Evolutionary conservation across 306 rosid genomes (phyloP).

Genomic region (Betula pendula): DNA sequence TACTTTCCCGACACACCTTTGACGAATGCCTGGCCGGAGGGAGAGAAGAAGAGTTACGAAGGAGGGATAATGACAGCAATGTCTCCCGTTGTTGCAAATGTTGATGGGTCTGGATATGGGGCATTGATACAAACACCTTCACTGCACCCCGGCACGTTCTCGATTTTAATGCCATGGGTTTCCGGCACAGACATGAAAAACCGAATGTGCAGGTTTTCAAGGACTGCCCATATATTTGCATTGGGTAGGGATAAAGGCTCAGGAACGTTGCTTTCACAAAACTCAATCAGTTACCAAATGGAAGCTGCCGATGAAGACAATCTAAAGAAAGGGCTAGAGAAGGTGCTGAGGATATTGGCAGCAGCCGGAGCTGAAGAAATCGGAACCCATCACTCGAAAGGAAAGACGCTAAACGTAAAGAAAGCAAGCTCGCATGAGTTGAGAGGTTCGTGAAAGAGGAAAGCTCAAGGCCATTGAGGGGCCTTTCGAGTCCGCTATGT

Average conservation of each 20-base stretch:
- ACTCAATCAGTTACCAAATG: slow-evolving; percentile 45
- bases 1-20: slow-evolving; percentile 58
- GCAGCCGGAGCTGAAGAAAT: slow-evolving; percentile 92
- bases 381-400: slow-evolving; percentile 66
- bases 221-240: slow-evolving; percentile 80
- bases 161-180: slow-evolving; percentile 77
- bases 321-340: slow-evolving; percentile 61
- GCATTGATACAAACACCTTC: slow-evolving; percentile 84
- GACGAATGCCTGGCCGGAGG: slow-evolving; percentile 52
- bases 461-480: slow-evolving; percentile 58
- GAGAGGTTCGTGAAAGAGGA: slow-evolving; percentile 76
- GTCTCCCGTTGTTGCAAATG: slow-evolving; percentile 61
- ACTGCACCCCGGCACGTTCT: slow-evolving; percentile 83
- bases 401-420: slow-evolving; percentile 59
- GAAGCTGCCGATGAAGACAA: slow-evolving; percentile 46
- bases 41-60: slow-evolving; percentile 68
- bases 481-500: slow-evolving; percentile 51
- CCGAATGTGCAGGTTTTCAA: slow-evolving; percentile 62
- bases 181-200: slow-evolving; percentile 62
- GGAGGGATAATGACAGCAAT: slow-evolving; percentile 95
- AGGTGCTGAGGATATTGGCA: slow-evolving; percentile 65
- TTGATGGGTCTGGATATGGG: slow-evolving; percentile 65
- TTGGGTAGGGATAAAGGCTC: slow-evolving; percentile 78
- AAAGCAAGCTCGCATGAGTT: slow-evolving; percentile 47
- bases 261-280: slow-evolving; percentile 45